Evolutionary conservation across 306 rosid genomes (phyloP).

Genomic region (Fagus sylvatica): DNA sequence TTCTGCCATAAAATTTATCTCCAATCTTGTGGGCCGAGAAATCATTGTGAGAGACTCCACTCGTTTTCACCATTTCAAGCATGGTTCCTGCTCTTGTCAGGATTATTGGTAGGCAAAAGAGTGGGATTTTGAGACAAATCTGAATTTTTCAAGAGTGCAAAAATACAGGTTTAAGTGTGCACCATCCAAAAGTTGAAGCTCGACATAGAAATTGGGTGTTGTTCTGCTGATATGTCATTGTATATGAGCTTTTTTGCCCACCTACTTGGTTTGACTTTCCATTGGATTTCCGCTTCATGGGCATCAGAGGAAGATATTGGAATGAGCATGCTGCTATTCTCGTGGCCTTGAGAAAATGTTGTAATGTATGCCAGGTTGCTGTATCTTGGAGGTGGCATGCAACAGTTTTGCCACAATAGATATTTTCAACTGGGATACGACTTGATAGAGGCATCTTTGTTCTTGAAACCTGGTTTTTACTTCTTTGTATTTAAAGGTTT

Average conservation of each 20-base stretch:
- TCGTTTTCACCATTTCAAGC: slow-evolving; percentile 83
- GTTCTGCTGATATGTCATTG: neutral
- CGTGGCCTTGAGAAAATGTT: neutral
- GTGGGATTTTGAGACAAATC: slow-evolving; percentile 6
- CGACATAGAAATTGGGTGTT: neutral
- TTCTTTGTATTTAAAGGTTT: slow-evolving; percentile 2
- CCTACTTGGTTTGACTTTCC: neutral
- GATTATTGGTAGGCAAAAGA: slow-evolving; percentile 69
- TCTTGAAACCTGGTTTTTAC: neutral
- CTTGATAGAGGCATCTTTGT: neutral
- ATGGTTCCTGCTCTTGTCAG: slow-evolving; percentile 78
- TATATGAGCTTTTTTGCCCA: neutral
- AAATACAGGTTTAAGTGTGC: neutral
- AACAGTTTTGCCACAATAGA: neutral
- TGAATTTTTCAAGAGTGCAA: neutral
- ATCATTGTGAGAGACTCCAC: slow-evolving; percentile 76
- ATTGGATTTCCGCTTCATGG: slow-evolving; percentile 5
- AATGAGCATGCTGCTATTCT: neutral
- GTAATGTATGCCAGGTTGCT: neutral
- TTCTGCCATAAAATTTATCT: slow-evolving; percentile 79
- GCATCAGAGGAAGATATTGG: slow-evolving; percentile 1
- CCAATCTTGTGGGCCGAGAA: slow-evolving; percentile 80
- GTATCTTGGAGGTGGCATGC: slow-evolving; percentile 13
- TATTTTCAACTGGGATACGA: neutral
- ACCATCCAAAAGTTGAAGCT: slow-evolving; percentile 4